A percentile compares a stretch with the other conserved stretches of the same genome.
phyloP scores from a whole-genome alignment of 306 rosid species.

The Comarum palustre region DNA sequence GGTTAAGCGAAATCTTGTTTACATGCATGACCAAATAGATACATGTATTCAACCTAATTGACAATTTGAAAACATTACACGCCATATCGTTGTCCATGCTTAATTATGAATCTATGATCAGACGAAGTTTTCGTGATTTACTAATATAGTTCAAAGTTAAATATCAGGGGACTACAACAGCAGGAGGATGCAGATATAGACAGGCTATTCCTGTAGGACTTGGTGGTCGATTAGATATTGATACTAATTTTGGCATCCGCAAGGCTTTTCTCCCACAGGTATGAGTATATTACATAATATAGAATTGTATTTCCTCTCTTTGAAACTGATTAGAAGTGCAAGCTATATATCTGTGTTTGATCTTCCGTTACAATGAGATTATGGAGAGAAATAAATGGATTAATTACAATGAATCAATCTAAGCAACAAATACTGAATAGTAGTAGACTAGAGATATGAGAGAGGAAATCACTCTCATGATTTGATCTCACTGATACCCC shows the following conservation, averaged over 20 bases:
- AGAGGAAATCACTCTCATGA: too few relatives aligned
- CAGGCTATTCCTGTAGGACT: slow-evolving; percentile 72
- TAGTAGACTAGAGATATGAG: too few relatives aligned
- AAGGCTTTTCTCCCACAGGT: slow-evolving; percentile 95
- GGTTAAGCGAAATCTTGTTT: neutral
- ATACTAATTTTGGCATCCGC: slow-evolving; percentile 67
- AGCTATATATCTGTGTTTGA: too few relatives aligned
- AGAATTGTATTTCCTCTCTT: too few relatives aligned
- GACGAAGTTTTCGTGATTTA: neutral
- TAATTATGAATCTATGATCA: neutral
- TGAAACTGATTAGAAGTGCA: too few relatives aligned
- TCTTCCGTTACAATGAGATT: too few relatives aligned
- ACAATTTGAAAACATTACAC: neutral
- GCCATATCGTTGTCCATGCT: neutral
- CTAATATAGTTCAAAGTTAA: neutral
- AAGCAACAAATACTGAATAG: too few relatives aligned
- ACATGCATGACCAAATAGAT: neutral
- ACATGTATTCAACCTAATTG: neutral
- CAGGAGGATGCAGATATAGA: slow-evolving; percentile 83
- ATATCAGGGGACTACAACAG: slow-evolving; percentile 67
- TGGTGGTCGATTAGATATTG: slow-evolving; percentile 66
- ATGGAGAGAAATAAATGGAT: too few relatives aligned
- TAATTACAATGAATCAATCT: too few relatives aligned
- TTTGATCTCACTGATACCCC: too few relatives aligned
- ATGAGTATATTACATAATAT: slow-evolving; percentile 2